A percentile compares a stretch with the other conserved stretches of the same genome.
phyloP scores from a whole-genome alignment of 371 early-diverging fungal species.

The Coemansia sp. region DNA sequence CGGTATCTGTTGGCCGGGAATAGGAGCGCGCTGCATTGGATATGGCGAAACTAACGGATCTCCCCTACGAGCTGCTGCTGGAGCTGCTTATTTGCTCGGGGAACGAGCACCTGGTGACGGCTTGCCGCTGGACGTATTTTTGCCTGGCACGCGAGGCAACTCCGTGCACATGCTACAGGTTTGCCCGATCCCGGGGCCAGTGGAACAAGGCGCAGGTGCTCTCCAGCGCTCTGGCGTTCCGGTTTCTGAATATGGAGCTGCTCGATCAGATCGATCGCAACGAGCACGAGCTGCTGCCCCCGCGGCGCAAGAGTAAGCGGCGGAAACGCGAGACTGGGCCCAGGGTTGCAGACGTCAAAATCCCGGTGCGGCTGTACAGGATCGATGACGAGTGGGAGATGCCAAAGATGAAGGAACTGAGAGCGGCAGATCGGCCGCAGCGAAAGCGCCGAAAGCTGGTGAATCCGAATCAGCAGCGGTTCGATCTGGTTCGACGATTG shows the following conservation, averaged over 20 bases:
- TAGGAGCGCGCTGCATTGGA: too few relatives aligned
- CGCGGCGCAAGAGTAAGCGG: neutral
- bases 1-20: too few relatives aligned
- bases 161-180: slow-evolving; percentile 10
- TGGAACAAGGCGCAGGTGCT: slow-evolving; percentile 25
- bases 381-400: slow-evolving; percentile 5
- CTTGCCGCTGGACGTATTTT: slow-evolving; percentile 4
- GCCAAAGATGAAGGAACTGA: slow-evolving; percentile 11
- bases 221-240: slow-evolving; percentile 15
- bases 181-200: slow-evolving; percentile 24
- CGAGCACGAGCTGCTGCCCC: slow-evolving; percentile 14
- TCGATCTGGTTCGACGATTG: slow-evolving; percentile 27
- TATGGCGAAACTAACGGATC: slow-evolving; percentile 5
- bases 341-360: slow-evolving; percentile 16
- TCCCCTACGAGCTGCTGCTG: slow-evolving; percentile 6
- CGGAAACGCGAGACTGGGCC: neutral
- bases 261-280: slow-evolving; percentile 32
- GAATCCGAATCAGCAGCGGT: slow-evolving; percentile 26
- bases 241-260: slow-evolving; percentile 29
- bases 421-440: neutral
- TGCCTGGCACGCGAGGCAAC: slow-evolving; percentile 1
- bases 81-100: neutral
- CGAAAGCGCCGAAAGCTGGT: neutral
- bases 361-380: slow-evolving; percentile 28
- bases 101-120: neutral